Base-by-base conservation (phyloP, 805 yeast genomes). In the Trichomonascus vanleenenianus region DNA sequence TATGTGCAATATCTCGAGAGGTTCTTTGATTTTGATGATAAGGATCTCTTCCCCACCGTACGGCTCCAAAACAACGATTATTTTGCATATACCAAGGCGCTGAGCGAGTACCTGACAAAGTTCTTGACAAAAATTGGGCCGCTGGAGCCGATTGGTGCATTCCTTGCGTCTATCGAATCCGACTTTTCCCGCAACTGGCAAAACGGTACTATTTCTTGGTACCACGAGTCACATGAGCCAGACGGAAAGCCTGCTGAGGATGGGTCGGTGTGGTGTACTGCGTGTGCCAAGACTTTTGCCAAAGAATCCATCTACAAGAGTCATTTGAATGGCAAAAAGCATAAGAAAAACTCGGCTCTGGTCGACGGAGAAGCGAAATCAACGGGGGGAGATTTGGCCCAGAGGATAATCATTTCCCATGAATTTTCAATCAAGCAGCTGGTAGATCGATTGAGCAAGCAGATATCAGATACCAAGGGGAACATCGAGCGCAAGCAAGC, bases 251-350 rank as follows among this genome's bases (percentile, higher is more conserved):
- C 33, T 10, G 30, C 42, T 7, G 46, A 19, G 12, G 42, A 49
- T 2, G 57, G 48, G 3, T 42, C 55, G n/a, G 49, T 75, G 1
- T 83, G 61, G 52, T 91, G 97, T 59, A 51, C 61, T 3, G 71
- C 74, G 0, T 91, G 97, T 59, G 70, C 74, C 25, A 83, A 77
- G 56, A 46, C 56, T 15, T 88, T 85, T 58, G 66, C 83, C 11
- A 81, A 82, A 43, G 66, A 66, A 22, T 64, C 87, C 0, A 93
- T 85, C 0, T 88, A 70, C 58, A 63, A 73, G 3, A 79, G 75
- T 2, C 97, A 91, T 68, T 61, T 86, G 20, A 49, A 56, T 1
- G 95, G 96, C 1, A 85, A 83, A 58, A 81, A 81, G 54, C 97
- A 91, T 59, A 65, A 71, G 46, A 81, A 78, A 53, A 77, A 77